Base-by-base conservation (phyloP, 1,284 basidiomycete species). In the Ganoderma sp. region DNA sequence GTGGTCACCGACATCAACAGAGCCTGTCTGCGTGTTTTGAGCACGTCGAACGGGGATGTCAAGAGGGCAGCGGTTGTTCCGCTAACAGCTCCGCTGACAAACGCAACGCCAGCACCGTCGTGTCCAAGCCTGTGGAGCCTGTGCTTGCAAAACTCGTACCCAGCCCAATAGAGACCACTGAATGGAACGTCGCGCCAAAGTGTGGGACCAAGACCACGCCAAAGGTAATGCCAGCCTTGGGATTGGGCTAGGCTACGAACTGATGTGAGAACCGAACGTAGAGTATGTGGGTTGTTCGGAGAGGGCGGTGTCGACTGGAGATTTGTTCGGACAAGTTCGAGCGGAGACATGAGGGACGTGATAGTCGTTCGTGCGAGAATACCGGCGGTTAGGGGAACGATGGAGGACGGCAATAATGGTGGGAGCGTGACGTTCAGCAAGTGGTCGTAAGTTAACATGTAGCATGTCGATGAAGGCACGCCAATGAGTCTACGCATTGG, bases 161-260 rank as follows among this genome's bases (percentile, higher is more conserved):
- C 87, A 5, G 90, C 89, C 93, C 96, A 97, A 75, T 98, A 98
- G 58, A 97, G 84, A 0, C 96, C 97, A 50, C 94, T 96, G 78
- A 99, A 99, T 0, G 97, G 97, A 1, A 99, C 97, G 75, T 99
- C 97, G 67, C 97, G 88, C 96, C 95, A 99, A 9, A 99, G 84
- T 6, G 96, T 98, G 3, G 97, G 89, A 0, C 92, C 92, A 4
- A 99, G 84, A 0, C 97, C 97, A 65, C 95, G 86, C 94, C 96
- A 99, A 28, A 99, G 85, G 60, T 89, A 91, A 22, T 82, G 77
- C 8, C 90, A 75, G 7, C 97, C 97, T 65, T 91, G 84, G 50
- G 81, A 77, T 58, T 83, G 84, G 10, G 91, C 89, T 19, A 94
- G 80, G 3, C 75, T 77, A n/a, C 86, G 84, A 75, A 96, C 78